phyloP scores from a whole-genome alignment of 116 monocot species.

The Posidonia oceanica region DNA sequence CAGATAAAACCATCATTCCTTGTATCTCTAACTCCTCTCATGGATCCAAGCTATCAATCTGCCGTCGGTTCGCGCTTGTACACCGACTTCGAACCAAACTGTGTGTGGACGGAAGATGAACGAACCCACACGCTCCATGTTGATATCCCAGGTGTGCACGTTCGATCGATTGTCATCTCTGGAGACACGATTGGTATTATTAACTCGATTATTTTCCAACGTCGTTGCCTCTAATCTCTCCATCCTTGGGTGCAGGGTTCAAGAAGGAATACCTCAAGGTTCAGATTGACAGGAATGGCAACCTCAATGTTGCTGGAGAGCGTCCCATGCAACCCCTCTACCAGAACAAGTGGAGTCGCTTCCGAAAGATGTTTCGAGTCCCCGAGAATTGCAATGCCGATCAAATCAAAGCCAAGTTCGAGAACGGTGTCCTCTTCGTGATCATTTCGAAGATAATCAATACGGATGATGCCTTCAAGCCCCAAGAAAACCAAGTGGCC shows the following conservation, averaged over 20 bases:
- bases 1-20: not conserved
- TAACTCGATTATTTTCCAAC: too few species aligned
- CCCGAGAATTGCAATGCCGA: slow-evolving; percentile 16
- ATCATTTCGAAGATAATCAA: not conserved
- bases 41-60: not conserved
- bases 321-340: slow-evolving; percentile 1
- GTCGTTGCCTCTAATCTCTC: too few species aligned
- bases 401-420: slow-evolving; percentile 36
- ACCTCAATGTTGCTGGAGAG: slow-evolving; percentile 34
- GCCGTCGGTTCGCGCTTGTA: not conserved
- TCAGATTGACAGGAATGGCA: slow-evolving; percentile 22
- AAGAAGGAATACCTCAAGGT: slow-evolving; percentile 46
- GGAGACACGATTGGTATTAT: not conserved
- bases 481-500: too few species aligned
- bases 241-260: slow-evolving; percentile 11
- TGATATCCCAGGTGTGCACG: slow-evolving; percentile 6
- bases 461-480: too few species aligned
- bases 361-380: slow-evolving; percentile 28
- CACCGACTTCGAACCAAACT: slow-evolving; percentile 3
- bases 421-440: slow-evolving; percentile 16
- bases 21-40: not conserved
- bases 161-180: not conserved
- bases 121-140: slow-evolving; percentile 2
- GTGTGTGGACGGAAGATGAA: not conserved
- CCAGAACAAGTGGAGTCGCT: slow-evolving; percentile 16